Base-by-base conservation (phyloP, 176 grass and related monocot species). In the Themeda triandra region DNA sequence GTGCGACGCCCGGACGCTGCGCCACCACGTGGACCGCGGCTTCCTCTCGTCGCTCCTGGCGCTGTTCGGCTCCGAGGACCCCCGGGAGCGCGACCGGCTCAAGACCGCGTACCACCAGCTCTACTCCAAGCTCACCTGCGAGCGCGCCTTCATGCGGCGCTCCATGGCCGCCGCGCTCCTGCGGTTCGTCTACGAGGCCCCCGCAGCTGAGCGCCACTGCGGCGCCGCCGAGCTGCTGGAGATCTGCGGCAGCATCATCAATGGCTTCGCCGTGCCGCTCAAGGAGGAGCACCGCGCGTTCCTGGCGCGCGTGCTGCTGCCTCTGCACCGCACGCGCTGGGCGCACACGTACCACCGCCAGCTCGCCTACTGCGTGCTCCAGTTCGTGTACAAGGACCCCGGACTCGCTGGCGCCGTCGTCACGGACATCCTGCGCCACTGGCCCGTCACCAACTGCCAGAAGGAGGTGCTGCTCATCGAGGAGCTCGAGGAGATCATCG, bases 191-290 rank as follows among this genome's bases (percentile, higher is more conserved):
- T 36, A 83, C 88, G 95, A 97, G 29, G 21, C 86, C 1, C 11
- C 77, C 3, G 1, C 76, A 1, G 59, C 40, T 3, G 90, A 81
- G 39, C 59, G 79, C 66, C 73, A 82, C 31, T 88, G 48, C 63
- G 93, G 93, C 31, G 74, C 77, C 15, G 88, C 77, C 17, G 96
- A 95, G 87, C 72, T 95, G 58, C 91, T 98, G 23, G 96, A 98
- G 92, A 89, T 98, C 79, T 95, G 82, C 81, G 89, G 93, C 66
- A 98, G 96, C 87, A 95, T 98, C 83, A 89, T 98, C 89, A 86
- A 90, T 79, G 93, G 93, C 56, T 95, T 95, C 81, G 89, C 85
- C 6, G 80, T 98, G 88, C 93, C 93, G 54, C 85, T 98, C 48
- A 98, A 95, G 87, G 91, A 92, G 54, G 96, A 95, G 86, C 91